These are phyloP conservation scores for Ambrosiella beaveri DNA, from an alignment of 2,329 filamentous ascomycete species.

Conservation along the genomic window DNA sequence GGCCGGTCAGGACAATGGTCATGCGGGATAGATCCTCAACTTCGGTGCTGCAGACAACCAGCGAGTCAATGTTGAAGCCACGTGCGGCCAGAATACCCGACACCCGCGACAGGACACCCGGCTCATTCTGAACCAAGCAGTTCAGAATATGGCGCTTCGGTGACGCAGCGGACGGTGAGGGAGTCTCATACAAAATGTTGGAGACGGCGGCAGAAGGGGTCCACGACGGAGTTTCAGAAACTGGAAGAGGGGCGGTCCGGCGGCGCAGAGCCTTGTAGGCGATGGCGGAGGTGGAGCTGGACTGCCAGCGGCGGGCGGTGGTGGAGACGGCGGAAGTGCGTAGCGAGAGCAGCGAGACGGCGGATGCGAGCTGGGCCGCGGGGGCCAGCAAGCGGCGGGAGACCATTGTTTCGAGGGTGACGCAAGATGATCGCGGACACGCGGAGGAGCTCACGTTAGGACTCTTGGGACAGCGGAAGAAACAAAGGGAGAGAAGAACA, in stretches of 20 bases:
- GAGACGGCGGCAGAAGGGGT: conserved; percentile 90
- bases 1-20: conserved; percentile 93
- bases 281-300: conserved; percentile 75
- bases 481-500: neutral
- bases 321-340: conserved; percentile 8
- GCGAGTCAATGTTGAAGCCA: conserved; percentile 97
- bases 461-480: neutral
- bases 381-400: conserved; percentile 28
- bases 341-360: conserved; percentile 17
- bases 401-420: conserved; percentile 22
- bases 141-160: conserved; percentile 94
- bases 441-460: neutral
- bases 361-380: conserved; percentile 20
- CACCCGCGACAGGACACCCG: conserved; percentile 87
- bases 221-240: conserved; percentile 57
- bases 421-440: neutral
- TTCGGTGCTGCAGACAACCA: conserved; percentile 96
- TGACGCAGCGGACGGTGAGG: conserved; percentile 62
- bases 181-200: conserved; percentile 97
- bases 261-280: conserved; percentile 95
- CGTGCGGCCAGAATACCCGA: conserved; percentile 90
- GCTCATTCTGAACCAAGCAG: conserved; percentile 97
- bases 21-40: conserved; percentile 93
- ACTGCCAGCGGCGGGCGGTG: conserved; percentile 20
- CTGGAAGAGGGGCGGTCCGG: conserved; percentile 70